phyloP scores from a whole-genome alignment of 2,329 filamentous ascomycete genomes.

The Gliomastix tumulicola region DNA sequence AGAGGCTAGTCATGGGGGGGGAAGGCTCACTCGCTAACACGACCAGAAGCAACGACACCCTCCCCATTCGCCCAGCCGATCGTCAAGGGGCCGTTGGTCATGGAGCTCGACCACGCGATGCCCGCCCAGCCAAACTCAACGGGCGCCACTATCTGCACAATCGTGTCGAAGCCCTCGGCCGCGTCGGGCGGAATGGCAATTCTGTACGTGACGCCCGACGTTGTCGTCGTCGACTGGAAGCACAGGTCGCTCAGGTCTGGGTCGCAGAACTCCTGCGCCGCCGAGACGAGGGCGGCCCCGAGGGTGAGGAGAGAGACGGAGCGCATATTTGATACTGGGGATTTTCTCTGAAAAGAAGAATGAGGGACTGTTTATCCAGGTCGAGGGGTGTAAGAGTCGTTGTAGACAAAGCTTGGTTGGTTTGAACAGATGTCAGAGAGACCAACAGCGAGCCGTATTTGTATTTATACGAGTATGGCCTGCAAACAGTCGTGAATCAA shows the following conservation, averaged over 20 bases:
- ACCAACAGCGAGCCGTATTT: no score
- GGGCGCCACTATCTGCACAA: conserved; percentile 33
- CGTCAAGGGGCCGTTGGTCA: conserved; percentile 34
- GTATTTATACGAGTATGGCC: no score
- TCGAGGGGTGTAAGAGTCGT: no score
- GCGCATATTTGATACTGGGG: no score
- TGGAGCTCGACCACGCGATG: conserved; percentile 34
- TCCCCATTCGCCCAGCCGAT: conserved; percentile 32
- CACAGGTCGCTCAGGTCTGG: conserved; percentile 1
- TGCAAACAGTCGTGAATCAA: no score
- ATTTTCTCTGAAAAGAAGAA: no score
- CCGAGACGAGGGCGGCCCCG: no score
- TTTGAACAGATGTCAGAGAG: no score
- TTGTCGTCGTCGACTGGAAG: conserved; percentile 13
- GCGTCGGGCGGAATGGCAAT: conserved; percentile 25
- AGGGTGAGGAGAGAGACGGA: no score
- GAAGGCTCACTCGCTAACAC: conserved; percentile 24
- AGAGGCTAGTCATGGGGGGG: conserved; percentile 3
- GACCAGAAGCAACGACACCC: conserved; percentile 23
- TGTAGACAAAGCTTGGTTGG: no score
- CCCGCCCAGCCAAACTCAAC: conserved; percentile 32
- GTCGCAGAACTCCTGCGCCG: conserved; percentile 4
- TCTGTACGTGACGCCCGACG: conserved; percentile 17
- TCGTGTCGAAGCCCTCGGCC: conserved; percentile 24
- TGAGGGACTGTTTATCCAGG: no score